Percentiles rank a stretch among this genome's conserved stretches.
These are phyloP conservation scores for Fusarium staphyleae DNA, from an alignment of 2,329 filamentous ascomycete genomes.

Conservation along the genomic window DNA sequence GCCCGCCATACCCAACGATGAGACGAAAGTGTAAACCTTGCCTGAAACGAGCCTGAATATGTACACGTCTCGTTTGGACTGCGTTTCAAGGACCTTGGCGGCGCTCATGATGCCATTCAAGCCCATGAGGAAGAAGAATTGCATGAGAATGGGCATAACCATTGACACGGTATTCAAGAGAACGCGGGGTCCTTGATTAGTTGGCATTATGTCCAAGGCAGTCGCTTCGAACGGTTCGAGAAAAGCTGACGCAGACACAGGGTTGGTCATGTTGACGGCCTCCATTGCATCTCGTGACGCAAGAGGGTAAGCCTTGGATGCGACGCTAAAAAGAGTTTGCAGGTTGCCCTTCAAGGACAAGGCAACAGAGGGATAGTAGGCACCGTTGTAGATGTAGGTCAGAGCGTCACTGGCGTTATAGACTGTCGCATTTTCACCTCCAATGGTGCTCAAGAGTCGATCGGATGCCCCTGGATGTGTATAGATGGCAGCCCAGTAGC, in stretches of 20 bases:
- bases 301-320: conserved; percentile 34
- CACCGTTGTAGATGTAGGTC: conserved; percentile 46
- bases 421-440: conserved; percentile 15
- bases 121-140: conserved; percentile 36
- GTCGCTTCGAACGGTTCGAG: conserved; percentile 42
- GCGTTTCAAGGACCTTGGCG: not conserved
- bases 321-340: conserved; percentile 32
- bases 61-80: conserved; percentile 32
- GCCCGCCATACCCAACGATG: conserved; percentile 47
- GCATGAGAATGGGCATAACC: conserved; percentile 44
- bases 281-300: conserved; percentile 6
- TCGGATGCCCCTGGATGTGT: conserved; percentile 39
- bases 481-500: conserved; percentile 48
- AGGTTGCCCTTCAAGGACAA: conserved; percentile 41
- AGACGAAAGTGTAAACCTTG: conserved; percentile 43
- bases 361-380: conserved; percentile 42
- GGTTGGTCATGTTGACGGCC: conserved; percentile 27
- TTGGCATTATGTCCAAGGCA: conserved; percentile 40
- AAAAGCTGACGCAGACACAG: conserved; percentile 33
- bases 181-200: conserved; percentile 42
- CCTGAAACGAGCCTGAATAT: conserved; percentile 35
- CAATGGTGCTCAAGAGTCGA: conserved; percentile 41
- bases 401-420: conserved; percentile 45
- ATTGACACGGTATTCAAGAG: conserved; percentile 49
- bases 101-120: conserved; percentile 4